Percentiles rank a stretch among this genome's conserved stretches.
phyloP scores from a whole-genome alignment of 1,284 basidiomycete genomes.

The Ceraceosorus guamensis region DNA sequence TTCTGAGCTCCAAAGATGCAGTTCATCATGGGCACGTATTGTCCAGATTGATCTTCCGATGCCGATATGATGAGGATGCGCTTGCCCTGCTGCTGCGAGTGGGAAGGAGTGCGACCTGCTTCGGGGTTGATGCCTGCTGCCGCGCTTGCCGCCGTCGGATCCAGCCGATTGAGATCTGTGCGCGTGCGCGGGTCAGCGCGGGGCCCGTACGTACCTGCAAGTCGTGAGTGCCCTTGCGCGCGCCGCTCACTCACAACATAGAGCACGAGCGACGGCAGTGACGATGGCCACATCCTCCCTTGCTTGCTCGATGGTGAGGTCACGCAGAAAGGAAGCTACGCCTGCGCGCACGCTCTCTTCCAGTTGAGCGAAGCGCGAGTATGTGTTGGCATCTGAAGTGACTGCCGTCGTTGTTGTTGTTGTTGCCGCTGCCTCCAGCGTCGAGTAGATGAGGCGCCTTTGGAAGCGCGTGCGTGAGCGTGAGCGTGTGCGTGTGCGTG shows the following conservation, averaged over 20 bases:
- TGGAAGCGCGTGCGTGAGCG: neutral
- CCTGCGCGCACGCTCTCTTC: constrained; percentile 34
- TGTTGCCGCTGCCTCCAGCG: neutral
- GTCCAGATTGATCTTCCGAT: constrained; percentile 75
- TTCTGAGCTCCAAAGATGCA: constrained; percentile 98
- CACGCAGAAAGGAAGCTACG: constrained; percentile 14
- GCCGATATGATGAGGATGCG: constrained; percentile 80
- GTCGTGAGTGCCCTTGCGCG: neutral
- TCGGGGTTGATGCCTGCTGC: neutral
- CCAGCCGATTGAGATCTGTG: constrained; percentile 2
- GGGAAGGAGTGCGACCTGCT: neutral
- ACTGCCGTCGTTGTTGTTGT: neutral
- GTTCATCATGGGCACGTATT: constrained; percentile 98
- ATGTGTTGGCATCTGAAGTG: constrained; percentile 40
- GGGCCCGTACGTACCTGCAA: constrained; percentile 4
- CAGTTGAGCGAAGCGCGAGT: constrained; percentile 37
- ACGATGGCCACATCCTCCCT: no score
- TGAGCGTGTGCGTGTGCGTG: constrained; percentile 1
- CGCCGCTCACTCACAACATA: constrained; percentile 2
- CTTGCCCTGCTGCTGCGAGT: neutral
- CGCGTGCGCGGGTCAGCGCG: constrained; percentile 1
- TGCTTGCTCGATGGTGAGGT: no score
- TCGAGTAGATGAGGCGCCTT: neutral
- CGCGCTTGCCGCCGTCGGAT: neutral
- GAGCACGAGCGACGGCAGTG: neutral